A percentile compares a stretch with the other conserved stretches of the same genome.
Conservation (phyloP, 1,139 yeast genomes). For the Candida albicans region DNA sequence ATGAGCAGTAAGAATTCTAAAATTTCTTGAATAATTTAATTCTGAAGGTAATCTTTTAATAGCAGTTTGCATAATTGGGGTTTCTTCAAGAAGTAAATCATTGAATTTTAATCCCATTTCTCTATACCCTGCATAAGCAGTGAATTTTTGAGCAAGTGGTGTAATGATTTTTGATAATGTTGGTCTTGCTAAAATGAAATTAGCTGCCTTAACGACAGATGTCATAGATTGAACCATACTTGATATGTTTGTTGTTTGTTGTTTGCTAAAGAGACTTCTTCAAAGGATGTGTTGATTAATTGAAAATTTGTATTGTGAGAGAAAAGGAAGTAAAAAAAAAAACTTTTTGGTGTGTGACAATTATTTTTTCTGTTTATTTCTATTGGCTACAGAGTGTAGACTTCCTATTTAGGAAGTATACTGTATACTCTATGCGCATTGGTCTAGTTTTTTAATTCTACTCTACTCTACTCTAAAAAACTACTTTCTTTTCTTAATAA, state of each 20-base stretch:
- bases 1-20: constrained; percentile 87
- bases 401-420: constrained; percentile 23
- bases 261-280: too few species aligned
- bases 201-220: constrained; percentile 78
- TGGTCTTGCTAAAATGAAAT: constrained; percentile 80
- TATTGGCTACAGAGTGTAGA: constrained; percentile 23
- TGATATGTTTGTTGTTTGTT: too few species aligned
- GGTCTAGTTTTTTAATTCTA: too few species aligned
- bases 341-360: constrained; percentile 2
- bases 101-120: constrained; percentile 86
- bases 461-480: too few species aligned
- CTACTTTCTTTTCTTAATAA: too few species aligned
- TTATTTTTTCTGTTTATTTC: constrained; percentile 17
- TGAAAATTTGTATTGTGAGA: not conserved
- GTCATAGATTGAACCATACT: constrained; percentile 70
- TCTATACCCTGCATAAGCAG: constrained; percentile 84
- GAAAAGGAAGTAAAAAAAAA: not conserved
- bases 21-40: constrained; percentile 86
- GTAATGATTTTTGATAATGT: constrained; percentile 68
- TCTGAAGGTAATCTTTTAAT: constrained; percentile 80
- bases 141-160: constrained; percentile 77
- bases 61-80: constrained; percentile 83
- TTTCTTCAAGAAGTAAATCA: constrained; percentile 86
- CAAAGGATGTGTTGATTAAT: too few species aligned
- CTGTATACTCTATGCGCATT: not conserved